These are phyloP conservation scores for Evernia prunastri DNA, from an alignment of 495 filamentous ascomycete genomes.

Conservation along the genomic window DNA sequence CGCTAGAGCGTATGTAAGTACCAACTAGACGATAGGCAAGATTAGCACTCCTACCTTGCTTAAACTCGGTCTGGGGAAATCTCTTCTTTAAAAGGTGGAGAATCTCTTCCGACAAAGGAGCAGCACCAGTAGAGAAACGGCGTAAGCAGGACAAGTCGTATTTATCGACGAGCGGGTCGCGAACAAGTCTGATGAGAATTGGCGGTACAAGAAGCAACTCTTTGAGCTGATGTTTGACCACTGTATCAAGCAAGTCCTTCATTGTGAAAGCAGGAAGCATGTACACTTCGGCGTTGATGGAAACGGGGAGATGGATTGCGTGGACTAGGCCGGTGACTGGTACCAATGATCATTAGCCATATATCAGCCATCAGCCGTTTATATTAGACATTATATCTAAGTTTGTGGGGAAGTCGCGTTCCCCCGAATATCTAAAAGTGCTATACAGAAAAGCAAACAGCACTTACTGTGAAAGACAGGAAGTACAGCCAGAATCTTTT, in stretches of 20 bases:
- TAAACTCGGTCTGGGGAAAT: conserved; percentile 58
- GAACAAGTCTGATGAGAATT: conserved; percentile 60
- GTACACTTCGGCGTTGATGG: conserved; percentile 51
- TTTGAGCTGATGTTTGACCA: conserved; percentile 45
- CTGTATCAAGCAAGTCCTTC: conserved; percentile 47
- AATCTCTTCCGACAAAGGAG: conserved; percentile 59
- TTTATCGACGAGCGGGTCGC: conserved; percentile 53
- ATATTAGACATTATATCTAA: not conserved
- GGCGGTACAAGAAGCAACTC: conserved; percentile 64
- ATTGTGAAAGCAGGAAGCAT: conserved; percentile 56
- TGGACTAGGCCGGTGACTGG: conserved; percentile 51
- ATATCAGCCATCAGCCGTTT: not conserved
- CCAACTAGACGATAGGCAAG: not conserved
- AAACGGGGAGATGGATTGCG: conserved; percentile 51
- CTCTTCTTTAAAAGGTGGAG: conserved; percentile 49
- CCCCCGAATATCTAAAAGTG: no score
- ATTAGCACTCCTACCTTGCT: conserved; percentile 37
- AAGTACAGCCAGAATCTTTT: conserved; percentile 46
- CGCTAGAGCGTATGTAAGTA: conserved; percentile 25
- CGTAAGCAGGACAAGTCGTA: conserved; percentile 52
- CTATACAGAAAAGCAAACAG: not conserved
- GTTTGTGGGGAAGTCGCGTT: not conserved
- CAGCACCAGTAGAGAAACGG: conserved; percentile 53
- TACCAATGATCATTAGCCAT: conserved; percentile 15
- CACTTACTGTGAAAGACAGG: conserved; percentile 46